Evolutionary conservation across 352 stramenopile genomes (phyloP).

Genomic region (Aphanomyces stellatus): DNA sequence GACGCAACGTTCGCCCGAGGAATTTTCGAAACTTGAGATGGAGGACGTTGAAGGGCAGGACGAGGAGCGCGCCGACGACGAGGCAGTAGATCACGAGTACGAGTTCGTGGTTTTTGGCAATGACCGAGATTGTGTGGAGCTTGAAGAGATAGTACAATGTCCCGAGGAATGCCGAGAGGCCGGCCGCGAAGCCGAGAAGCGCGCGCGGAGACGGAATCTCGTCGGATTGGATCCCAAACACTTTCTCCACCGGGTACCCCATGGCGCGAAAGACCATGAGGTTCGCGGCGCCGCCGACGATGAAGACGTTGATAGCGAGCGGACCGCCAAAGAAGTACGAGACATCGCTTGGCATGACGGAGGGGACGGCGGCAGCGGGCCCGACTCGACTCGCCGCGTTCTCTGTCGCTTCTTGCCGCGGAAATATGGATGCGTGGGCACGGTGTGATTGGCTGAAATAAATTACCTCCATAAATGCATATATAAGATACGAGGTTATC

Average conservation of each 20-base stretch:
- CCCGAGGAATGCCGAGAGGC: slow-evolving; percentile 39
- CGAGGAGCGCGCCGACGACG: slow-evolving; percentile 33
- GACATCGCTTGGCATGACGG: slow-evolving; percentile 8
- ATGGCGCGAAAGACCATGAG: slow-evolving; percentile 49
- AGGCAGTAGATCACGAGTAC: slow-evolving; percentile 52
- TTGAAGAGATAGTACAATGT: slow-evolving; percentile 48
- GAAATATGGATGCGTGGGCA: no score
- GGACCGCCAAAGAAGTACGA: slow-evolving; percentile 74
- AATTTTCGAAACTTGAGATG: slow-evolving; percentile 64
- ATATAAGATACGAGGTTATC: no score
- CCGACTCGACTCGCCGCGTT: no score
- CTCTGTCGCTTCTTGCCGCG: no score
- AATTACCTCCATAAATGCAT: no score
- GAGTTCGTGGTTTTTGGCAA: slow-evolving; percentile 24
- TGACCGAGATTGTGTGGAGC: slow-evolving; percentile 24
- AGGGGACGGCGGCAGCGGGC: no score
- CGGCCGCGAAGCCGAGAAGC: slow-evolving; percentile 30
- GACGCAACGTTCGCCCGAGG: slow-evolving; percentile 25
- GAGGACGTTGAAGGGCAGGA: slow-evolving; percentile 56
- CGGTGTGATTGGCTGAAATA: no score
- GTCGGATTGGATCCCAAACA: slow-evolving; percentile 55
- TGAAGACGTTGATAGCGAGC: slow-evolving; percentile 54
- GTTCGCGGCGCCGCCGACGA: slow-evolving; percentile 56
- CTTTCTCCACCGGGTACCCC: slow-evolving; percentile 50
- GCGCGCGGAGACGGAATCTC: slow-evolving; percentile 43